Percentiles rank a stretch among this genome's conserved stretches.
Conservation (phyloP, 192 early-diverging fungal genomes). For the Coemansia sp. region DNA sequence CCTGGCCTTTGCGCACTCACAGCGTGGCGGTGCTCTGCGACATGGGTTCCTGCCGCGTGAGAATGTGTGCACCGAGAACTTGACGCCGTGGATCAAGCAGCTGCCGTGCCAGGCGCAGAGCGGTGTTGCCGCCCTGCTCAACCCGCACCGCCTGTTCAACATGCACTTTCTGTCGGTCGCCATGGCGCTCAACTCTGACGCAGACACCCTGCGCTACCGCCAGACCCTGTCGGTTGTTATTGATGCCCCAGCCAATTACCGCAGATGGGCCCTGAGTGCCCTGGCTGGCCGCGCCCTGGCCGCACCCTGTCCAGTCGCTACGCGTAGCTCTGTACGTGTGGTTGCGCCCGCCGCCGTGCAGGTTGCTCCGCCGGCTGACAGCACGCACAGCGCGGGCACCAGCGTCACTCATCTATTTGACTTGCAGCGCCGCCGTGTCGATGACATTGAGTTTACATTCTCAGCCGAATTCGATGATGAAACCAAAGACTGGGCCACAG, state of each 20-base stretch:
- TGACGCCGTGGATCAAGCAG: conserved; percentile 96
- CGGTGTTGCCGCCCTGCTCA: conserved; percentile 84
- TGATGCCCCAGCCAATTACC: conserved; percentile 58
- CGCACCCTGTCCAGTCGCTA: conserved; percentile 55
- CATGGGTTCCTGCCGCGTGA: conserved; percentile 87
- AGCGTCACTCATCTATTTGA: conserved; percentile 27
- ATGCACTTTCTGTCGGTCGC: conserved; percentile 89
- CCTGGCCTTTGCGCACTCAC: conserved; percentile 46
- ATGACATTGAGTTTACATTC: conserved; percentile 16
- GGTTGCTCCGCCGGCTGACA: conserved; percentile 20
- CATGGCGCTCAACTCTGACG: conserved; percentile 60
- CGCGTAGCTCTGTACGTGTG: conserved; percentile 42
- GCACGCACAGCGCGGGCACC: background rate
- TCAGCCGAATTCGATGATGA: background rate
- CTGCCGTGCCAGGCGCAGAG: conserved; percentile 91
- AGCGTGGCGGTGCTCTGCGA: conserved; percentile 46
- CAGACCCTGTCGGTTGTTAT: conserved; percentile 81
- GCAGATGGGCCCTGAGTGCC: conserved; percentile 45
- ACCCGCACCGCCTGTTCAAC: conserved; percentile 90
- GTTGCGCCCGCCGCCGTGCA: conserved; percentile 12
- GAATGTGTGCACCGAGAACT: conserved; percentile 95
- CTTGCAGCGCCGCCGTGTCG: conserved; percentile 14
- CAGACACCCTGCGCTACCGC: conserved; percentile 58
- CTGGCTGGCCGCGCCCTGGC: conserved; percentile 55
- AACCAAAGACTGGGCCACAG: background rate